phyloP scores from a whole-genome alignment of 768 basidiomycete species.

The Naematelia encephala region DNA sequence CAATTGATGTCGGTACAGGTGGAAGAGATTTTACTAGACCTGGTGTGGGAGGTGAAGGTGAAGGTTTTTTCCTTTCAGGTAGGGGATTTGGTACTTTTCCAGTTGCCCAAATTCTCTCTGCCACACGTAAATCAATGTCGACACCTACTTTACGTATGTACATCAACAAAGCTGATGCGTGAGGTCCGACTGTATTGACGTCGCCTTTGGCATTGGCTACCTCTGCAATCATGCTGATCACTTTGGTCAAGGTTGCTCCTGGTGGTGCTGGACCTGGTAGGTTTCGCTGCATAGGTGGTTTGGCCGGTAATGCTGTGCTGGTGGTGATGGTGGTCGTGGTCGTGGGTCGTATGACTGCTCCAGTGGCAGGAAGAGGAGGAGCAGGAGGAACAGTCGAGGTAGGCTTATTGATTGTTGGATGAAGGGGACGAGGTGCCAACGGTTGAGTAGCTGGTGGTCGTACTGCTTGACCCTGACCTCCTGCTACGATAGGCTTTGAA shows the following conservation, averaged over 20 bases:
- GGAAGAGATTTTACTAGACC: slow-evolving; percentile 1
- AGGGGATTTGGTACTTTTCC: slow-evolving; percentile 33
- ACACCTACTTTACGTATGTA: slow-evolving; percentile 42
- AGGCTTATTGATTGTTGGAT: neutral
- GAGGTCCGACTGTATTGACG: slow-evolving; percentile 39
- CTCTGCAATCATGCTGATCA: slow-evolving; percentile 42
- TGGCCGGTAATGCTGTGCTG: slow-evolving; percentile 2
- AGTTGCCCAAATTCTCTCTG: slow-evolving; percentile 42
- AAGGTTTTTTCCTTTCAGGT: slow-evolving; percentile 9
- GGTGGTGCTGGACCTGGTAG: slow-evolving; percentile 35
- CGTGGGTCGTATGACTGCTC: neutral
- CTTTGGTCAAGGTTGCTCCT: slow-evolving; percentile 35
- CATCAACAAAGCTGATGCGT: slow-evolving; percentile 33
- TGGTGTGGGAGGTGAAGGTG: neutral
- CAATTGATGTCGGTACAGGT: too few relatives aligned
- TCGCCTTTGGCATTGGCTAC: slow-evolving; percentile 39
- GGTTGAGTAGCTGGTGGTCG: slow-evolving; percentile 2
- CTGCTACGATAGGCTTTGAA: too few relatives aligned
- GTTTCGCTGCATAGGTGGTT: slow-evolving; percentile 10
- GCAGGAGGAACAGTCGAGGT: slow-evolving; percentile 1
- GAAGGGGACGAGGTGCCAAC: neutral
- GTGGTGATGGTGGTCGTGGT: slow-evolving; percentile 1
- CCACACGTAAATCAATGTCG: slow-evolving; percentile 37
- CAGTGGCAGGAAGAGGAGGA: neutral
- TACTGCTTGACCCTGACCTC: neutral